Conservation (phyloP, 176 grass and related monocot genomes). For the Aegilops speltoides region DNA sequence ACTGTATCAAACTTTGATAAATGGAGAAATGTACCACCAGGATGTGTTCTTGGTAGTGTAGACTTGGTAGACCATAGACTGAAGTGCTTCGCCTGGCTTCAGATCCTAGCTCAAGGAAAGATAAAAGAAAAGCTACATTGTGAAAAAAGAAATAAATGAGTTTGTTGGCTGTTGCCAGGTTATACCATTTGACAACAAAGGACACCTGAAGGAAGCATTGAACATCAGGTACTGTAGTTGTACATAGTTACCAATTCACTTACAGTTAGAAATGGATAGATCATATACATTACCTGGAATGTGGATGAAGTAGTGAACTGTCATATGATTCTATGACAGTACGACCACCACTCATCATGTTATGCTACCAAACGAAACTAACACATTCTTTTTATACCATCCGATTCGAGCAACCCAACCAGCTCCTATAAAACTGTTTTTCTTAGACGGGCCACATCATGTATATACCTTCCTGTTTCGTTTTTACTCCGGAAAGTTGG, state of each 20-base stretch:
- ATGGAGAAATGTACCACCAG: slow-evolving; percentile 1
- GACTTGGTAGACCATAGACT: neutral
- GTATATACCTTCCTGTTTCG: neutral
- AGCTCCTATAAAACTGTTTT: neutral
- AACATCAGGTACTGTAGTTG: slow-evolving; percentile 53
- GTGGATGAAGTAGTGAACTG: neutral
- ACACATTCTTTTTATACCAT: neutral
- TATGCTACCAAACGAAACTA: neutral
- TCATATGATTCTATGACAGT: neutral
- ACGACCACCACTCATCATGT: neutral
- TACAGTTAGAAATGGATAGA: too few species aligned
- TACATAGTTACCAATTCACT: neutral
- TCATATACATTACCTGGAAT: neutral
- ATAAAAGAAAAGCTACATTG: neutral
- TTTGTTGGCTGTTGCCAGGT: slow-evolving; percentile 36
- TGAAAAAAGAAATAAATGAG: neutral
- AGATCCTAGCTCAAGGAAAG: neutral
- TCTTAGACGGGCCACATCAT: neutral
- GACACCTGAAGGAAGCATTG: slow-evolving; percentile 69
- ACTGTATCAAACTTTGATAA: slow-evolving; percentile 4
- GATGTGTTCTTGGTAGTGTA: neutral
- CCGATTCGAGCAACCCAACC: neutral
- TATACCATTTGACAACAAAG: slow-evolving; percentile 74
- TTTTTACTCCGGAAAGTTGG: neutral
- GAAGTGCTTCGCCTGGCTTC: neutral